A percentile compares a stretch with the other conserved stretches of the same genome.
These are phyloP conservation scores for Phytophthora syringae DNA, from an alignment of 352 stramenopile genomes.

Conservation along the genomic window DNA sequence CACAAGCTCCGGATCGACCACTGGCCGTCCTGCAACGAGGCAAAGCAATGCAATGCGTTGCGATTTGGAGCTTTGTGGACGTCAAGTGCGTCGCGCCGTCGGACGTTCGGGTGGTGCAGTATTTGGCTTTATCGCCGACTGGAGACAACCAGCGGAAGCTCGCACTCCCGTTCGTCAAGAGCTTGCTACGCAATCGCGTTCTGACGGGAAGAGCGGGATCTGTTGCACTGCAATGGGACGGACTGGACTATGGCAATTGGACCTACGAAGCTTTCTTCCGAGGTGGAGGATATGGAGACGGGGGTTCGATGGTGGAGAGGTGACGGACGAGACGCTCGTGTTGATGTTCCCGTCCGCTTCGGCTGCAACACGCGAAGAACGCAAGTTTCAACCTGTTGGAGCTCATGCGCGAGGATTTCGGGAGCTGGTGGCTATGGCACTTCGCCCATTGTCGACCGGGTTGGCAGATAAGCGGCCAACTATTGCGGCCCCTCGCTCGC, in stretches of 20 bases:
- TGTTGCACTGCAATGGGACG: conserved; percentile 52
- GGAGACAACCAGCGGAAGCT: conserved; percentile 45
- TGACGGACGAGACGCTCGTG: conserved; percentile 69
- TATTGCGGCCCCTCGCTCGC: conserved; percentile 37
- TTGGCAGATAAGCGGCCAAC: background rate
- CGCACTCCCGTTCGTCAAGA: conserved; percentile 59
- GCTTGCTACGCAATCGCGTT: conserved; percentile 54
- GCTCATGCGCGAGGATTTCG: conserved; percentile 44
- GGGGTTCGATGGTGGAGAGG: conserved; percentile 45
- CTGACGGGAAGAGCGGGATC: conserved; percentile 32
- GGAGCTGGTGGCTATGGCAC: conserved; percentile 50
- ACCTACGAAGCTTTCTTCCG: conserved; percentile 56
- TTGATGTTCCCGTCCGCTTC: conserved; percentile 56
- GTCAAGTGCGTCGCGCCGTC: conserved; percentile 33
- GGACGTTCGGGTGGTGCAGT: conserved; percentile 50
- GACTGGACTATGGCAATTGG: conserved; percentile 70
- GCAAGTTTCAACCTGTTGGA: conserved; percentile 43
- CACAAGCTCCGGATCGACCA: conserved; percentile 51
- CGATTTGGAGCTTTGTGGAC: conserved; percentile 10
- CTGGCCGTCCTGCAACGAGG: conserved; percentile 38
- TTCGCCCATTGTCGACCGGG: conserved; percentile 9
- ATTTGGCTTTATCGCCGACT: conserved; percentile 53
- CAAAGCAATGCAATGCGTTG: background rate
- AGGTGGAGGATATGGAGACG: background rate
- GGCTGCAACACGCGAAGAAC: background rate